Conservation (phyloP, 2,329 filamentous ascomycete species). For the Aspergillus unguis region DNA sequence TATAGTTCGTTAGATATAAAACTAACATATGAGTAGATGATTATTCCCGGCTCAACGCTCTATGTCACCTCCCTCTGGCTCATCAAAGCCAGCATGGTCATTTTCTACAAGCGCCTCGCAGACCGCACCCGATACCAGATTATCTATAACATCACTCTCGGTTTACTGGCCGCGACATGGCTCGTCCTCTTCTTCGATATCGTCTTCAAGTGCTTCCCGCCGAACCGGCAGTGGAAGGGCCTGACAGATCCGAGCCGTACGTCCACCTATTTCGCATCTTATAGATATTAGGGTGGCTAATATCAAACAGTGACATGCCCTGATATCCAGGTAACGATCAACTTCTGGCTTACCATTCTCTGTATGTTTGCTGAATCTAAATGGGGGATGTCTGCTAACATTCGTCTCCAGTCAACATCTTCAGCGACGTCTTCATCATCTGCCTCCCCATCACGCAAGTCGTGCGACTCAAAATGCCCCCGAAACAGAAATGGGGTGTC, state of each 20-base stretch:
- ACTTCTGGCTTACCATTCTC: conserved; percentile 21
- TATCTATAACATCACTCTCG: conserved; percentile 19
- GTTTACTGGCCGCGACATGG: conserved; percentile 18
- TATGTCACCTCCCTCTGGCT: conserved; percentile 23
- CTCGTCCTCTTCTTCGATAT: conserved; percentile 21
- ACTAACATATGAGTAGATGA: conserved; percentile 12
- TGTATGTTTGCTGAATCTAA: conserved; percentile 10
- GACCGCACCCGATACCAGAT: conserved; percentile 20
- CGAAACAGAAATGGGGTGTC: conserved; percentile 19
- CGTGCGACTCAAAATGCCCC: conserved; percentile 17
- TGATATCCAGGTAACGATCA: conserved; percentile 11
- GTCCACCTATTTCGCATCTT: not conserved
- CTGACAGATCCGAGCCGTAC: conserved; percentile 1
- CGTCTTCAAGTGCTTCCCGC: conserved; percentile 22
- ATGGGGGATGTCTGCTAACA: not conserved
- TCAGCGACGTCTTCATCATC: conserved; percentile 21
- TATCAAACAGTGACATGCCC: conserved; percentile 15
- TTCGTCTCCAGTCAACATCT: conserved; percentile 17
- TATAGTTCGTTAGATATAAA: no score
- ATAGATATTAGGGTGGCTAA: not conserved
- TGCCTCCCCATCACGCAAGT: conserved; percentile 22
- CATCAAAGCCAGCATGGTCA: conserved; percentile 22
- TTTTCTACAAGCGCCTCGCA: conserved; percentile 23
- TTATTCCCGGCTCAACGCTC: conserved; percentile 22
- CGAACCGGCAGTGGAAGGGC: conserved; percentile 12